Percentiles rank a stretch among this genome's conserved stretches.
Conservation (phyloP, 2,329 filamentous ascomycete genomes). For the Neurospora crassa region DNA sequence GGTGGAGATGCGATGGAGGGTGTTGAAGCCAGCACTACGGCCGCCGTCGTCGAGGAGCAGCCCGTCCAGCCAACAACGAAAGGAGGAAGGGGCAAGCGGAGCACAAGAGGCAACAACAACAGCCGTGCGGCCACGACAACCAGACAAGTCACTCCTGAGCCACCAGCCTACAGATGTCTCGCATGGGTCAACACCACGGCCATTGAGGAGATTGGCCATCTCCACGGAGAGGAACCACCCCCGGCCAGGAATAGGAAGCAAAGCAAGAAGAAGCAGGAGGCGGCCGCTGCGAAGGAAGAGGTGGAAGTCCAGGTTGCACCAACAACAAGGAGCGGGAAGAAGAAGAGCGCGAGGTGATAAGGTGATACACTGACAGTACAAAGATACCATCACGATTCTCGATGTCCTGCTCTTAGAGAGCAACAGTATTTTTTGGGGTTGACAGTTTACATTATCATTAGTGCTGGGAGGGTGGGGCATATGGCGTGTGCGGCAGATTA, state of each 20-base stretch:
- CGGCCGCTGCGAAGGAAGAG: slow-evolving; percentile 9
- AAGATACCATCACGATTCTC: too few species aligned
- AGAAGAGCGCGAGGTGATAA: slow-evolving; percentile 13
- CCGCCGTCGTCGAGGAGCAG: background rate
- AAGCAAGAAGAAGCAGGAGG: slow-evolving; percentile 39
- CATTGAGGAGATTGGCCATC: slow-evolving; percentile 45
- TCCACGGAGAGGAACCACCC: slow-evolving; percentile 47
- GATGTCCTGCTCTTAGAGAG: too few species aligned
- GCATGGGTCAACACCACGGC: slow-evolving; percentile 49
- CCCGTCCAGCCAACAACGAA: background rate
- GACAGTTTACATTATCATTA: background rate
- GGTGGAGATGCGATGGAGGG: slow-evolving; percentile 18
- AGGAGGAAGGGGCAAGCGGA: slow-evolving; percentile 24
- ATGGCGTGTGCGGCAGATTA: background rate
- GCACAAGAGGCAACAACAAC: slow-evolving; percentile 28
- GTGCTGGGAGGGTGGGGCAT: background rate
- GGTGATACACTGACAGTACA: too few species aligned
- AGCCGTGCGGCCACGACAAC: slow-evolving; percentile 17
- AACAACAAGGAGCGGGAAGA: slow-evolving; percentile 11
- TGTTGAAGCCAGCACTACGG: background rate
- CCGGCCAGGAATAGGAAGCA: slow-evolving; percentile 42
- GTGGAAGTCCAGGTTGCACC: slow-evolving; percentile 11
- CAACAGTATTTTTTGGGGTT: too few species aligned
- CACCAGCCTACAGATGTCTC: slow-evolving; percentile 37
- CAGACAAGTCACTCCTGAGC: slow-evolving; percentile 36